phyloP scores from a whole-genome alignment of 148 eudicot genomes.

The Persicaria maculosa region DNA sequence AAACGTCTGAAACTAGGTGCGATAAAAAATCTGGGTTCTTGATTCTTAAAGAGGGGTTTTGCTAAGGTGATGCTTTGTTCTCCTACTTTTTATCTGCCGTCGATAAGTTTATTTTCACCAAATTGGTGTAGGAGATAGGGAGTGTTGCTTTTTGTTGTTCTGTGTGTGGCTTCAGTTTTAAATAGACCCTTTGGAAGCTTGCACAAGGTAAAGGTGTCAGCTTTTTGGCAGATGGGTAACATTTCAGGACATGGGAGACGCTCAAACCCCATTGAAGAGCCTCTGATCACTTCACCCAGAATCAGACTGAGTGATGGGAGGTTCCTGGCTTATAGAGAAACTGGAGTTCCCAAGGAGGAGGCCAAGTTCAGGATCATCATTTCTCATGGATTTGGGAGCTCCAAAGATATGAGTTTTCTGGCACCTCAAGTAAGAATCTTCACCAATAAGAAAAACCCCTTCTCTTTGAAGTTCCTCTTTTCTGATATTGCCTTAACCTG shows the following conservation, averaged over 20 bases:
- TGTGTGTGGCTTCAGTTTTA: background rate
- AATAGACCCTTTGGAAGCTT: background rate
- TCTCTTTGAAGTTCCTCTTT: background rate
- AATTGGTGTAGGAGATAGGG: background rate
- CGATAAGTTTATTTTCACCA: background rate
- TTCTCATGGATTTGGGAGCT: slow-evolving; percentile 69
- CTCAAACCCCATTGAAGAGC: slow-evolving; percentile 9
- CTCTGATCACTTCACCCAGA: slow-evolving; percentile 17
- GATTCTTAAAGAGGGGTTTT: background rate
- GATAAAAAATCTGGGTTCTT: background rate
- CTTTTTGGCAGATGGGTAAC: slow-evolving; percentile 40
- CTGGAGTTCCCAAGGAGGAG: slow-evolving; percentile 16
- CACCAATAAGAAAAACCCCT: background rate
- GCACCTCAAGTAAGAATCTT: slow-evolving; percentile 51
- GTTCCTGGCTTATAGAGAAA: slow-evolving; percentile 17
- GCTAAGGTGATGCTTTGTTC: background rate
- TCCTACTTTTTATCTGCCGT: background rate
- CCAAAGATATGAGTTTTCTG: slow-evolving; percentile 60
- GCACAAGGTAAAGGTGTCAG: slow-evolving; percentile 9
- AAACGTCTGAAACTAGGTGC: background rate
- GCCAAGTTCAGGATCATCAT: slow-evolving; percentile 16
- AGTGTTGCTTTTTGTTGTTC: background rate
- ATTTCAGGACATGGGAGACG: slow-evolving; percentile 25
- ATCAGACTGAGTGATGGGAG: slow-evolving; percentile 17
- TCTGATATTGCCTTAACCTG: background rate